Evolutionary conservation across 805 yeast genomes (phyloP).

Genomic region (Schizosaccharomyces octosporus): DNA sequence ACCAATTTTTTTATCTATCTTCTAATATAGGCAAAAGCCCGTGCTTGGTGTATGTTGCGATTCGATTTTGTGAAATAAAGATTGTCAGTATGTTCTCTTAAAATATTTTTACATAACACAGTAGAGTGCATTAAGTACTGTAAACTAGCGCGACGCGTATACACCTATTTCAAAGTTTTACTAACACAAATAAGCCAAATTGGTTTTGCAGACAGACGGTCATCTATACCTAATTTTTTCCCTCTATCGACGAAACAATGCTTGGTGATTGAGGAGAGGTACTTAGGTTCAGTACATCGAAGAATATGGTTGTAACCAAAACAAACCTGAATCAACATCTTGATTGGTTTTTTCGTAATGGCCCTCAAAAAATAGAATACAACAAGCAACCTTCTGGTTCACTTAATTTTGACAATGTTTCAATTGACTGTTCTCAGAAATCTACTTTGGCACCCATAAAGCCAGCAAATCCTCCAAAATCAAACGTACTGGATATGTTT

Average conservation of each 20-base stretch:
- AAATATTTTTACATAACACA: no score
- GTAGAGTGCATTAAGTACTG: no score
- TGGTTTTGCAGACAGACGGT: no score
- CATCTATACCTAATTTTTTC: not conserved
- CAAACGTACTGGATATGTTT: not conserved
- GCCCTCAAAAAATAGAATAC: not conserved
- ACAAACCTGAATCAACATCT: not conserved
- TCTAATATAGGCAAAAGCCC: no score
- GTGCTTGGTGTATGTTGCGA: no score
- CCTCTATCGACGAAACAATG: not conserved
- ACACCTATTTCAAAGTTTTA: no score
- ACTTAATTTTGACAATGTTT: not conserved
- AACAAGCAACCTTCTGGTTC: not conserved
- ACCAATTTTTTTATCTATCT: no score
- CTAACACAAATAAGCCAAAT: no score
- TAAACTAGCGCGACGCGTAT: no score
- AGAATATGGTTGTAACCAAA: not conserved
- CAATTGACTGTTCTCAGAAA: not conserved
- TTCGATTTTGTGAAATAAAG: no score
- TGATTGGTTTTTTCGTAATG: not conserved
- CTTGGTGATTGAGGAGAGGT: not conserved
- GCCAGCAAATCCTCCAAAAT: not conserved
- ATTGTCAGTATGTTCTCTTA: no score
- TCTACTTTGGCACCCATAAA: not conserved
- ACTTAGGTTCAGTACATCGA: not conserved